Percentiles rank a stretch among this genome's conserved stretches.
Conservation (phyloP, 23 red algal genomes). For the Gracilaria gracilis region DNA sequence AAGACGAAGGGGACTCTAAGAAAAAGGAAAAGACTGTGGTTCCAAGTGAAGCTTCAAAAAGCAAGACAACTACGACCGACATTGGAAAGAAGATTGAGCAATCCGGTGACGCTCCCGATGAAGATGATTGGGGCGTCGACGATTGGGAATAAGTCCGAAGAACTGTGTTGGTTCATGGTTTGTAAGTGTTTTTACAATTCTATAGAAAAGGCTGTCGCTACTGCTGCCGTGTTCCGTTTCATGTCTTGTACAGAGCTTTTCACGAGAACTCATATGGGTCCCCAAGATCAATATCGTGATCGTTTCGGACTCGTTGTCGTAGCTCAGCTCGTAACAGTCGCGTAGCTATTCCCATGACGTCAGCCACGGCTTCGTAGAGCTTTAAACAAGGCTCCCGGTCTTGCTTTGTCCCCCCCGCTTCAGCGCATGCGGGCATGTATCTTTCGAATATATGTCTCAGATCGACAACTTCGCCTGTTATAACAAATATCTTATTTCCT, state of each 20-base stretch:
- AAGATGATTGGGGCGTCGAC: conserved; percentile 60
- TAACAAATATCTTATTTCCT: conserved; percentile 82
- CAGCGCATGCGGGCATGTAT: conserved; percentile 50
- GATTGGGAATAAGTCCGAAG: conserved; percentile 49
- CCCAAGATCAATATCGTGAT: conserved; percentile 65
- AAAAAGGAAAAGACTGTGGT: neutral
- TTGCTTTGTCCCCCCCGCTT: conserved; percentile 42
- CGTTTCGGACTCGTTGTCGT: conserved; percentile 54
- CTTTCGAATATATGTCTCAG: conserved; percentile 75
- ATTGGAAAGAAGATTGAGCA: conserved; percentile 9
- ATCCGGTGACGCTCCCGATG: neutral
- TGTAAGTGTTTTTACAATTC: neutral
- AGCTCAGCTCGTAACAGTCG: conserved; percentile 72
- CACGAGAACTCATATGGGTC: conserved; percentile 81
- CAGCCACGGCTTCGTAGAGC: conserved; percentile 91
- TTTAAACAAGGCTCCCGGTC: conserved; percentile 71
- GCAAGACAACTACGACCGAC: neutral
- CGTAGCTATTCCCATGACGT: conserved; percentile 67
- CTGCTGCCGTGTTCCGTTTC: neutral
- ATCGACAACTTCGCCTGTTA: conserved; percentile 87
- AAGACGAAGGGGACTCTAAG: neutral
- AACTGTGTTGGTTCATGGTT: neutral
- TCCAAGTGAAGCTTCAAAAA: too few species aligned
- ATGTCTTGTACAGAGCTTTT: neutral
- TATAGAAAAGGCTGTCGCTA: neutral